Evolutionary conservation across 805 yeast species (phyloP), one percentile per base, ranked within the genome.

Genomic region (Yarrowia bubula): DNA sequence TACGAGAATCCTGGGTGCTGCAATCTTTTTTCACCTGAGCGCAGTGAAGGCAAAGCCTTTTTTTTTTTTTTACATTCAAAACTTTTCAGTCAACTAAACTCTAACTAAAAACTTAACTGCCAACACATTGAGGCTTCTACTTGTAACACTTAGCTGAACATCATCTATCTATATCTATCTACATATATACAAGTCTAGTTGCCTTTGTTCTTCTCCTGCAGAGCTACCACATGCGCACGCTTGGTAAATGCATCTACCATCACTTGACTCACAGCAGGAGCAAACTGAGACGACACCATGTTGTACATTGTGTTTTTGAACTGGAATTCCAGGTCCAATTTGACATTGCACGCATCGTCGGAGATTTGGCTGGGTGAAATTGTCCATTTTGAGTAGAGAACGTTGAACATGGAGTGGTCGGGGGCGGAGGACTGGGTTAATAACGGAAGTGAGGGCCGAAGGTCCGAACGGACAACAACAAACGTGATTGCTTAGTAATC

Each of bases 231-330:
- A 5, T 68, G 70, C 7, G 91, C 91, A 46, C 96, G 77, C 67
- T 81, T 78, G 67, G 87, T 91, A 75, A 93, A 92, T 1, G 97
- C 92, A 62, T 84, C 80, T 62, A 92, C 84, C 86, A 92, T 92
- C 35, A 88, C 76, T 38, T 79, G 77, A 9, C 96, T 86, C 7
- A 93, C 88, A 47, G 85, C 84, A 8, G 85, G 81, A 1, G 95
- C 96, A 74, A 92, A 90, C 68, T 88, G 71, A 1, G 87, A 80
- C 43, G 96, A 85, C 4, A 90, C 84, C 5, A 84, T 76, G 72
- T 91, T 90, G 75, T 93, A 95, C 32, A 93, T 66, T 4, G 85
- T 83, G 68, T 85, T 90, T 61, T 84, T 84, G 77, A 95, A 93
- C 70, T 83, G 81, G 74, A 87, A 93, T 57, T 78, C 79, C 65